These are phyloP conservation scores for Pythium dissotocum DNA, from an alignment of 352 stramenopile genomes.

Conservation along the genomic window DNA sequence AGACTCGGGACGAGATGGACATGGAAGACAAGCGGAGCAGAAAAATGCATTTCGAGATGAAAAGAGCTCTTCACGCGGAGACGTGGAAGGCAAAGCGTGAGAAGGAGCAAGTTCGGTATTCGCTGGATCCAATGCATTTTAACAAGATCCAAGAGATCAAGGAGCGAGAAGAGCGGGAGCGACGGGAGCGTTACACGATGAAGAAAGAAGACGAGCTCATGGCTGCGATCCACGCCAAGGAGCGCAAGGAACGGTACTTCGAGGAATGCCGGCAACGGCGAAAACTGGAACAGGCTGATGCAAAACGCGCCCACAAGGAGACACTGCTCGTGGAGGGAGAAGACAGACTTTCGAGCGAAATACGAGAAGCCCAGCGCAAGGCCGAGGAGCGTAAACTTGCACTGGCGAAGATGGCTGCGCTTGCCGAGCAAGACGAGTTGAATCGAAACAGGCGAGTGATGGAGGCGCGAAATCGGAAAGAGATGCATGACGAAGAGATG, in stretches of 20 bases:
- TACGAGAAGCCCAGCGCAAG: conserved; percentile 15
- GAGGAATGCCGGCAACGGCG: conserved; percentile 38
- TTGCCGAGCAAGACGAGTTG: conserved; percentile 35
- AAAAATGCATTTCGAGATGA: conserved; percentile 37
- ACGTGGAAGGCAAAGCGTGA: conserved; percentile 55
- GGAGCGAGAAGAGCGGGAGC: conserved; percentile 47
- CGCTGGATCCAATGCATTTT: conserved; percentile 59
- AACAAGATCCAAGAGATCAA: conserved; percentile 40
- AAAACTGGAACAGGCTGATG: conserved; percentile 34
- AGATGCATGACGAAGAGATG: conserved; percentile 73
- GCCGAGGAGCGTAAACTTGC: conserved; percentile 38
- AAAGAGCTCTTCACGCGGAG: conserved; percentile 37
- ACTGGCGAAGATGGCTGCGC: conserved; percentile 43
- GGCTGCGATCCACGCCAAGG: conserved; percentile 31
- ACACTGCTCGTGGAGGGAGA: conserved; percentile 43
- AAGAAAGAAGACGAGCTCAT: conserved; percentile 39
- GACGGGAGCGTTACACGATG: conserved; percentile 53
- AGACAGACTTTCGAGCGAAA: conserved; percentile 32
- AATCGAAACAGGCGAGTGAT: conserved; percentile 39
- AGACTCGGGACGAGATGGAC: conserved; percentile 39
- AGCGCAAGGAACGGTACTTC: conserved; percentile 46
- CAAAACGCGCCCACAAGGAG: conserved; percentile 34
- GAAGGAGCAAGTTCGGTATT: conserved; percentile 43
- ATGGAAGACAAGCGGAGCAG: conserved; percentile 40
- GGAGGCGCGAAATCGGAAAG: conserved; percentile 53